Base-by-base conservation (phyloP, 1,284 basidiomycete genomes). In the Lignosus rhinocerotis region DNA sequence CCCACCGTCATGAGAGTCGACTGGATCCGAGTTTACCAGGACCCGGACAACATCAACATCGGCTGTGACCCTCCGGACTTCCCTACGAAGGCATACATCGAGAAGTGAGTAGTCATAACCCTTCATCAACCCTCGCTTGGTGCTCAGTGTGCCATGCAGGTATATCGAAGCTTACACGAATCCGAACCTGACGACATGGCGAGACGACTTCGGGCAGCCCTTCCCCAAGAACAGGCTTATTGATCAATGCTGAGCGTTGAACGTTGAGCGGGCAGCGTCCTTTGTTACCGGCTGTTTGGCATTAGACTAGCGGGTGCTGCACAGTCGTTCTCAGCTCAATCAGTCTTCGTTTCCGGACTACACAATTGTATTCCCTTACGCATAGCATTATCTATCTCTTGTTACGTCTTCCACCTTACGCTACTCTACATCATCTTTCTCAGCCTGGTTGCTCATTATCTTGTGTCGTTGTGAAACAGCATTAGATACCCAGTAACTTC, bases 11-110 rank as follows among this genome's bases (percentile, higher is more conserved):
- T 94, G 89, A 76, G 77, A 34, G 77, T 96, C 52, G 93, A 96
- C 70, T 96, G 87, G 74, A 83, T 95, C 42, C 83, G 93, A 9
- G 87, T 95, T 1, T 94, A 93, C 70, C 91, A 92, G 67, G 80
- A 85, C 12, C 79, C 83, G 60, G 75, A 84, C 53, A 71, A 79
- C 11, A 81, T 87, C 55, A 92, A 90, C 70, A 78, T 93, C 32
- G 92, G 93, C 3, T 96, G 94, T 69, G 89, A 94, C 67, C 93
- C 93, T 7, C 73, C 77, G 25, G 83, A 85, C 52, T 88, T 86
- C 71, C 94, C 93, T 0, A 96, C 94, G 0, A 72, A 79, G 36
- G 77, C 81, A 17, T 93, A 93, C 69, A 92, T 93, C 64, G 75
- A 87, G 32, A 72, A 83, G 87, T 87, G 63, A 39, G 83, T 73